A percentile compares a stretch with the other conserved stretches of the same genome.
Evolutionary conservation across 2,329 filamentous ascomycete species (phyloP).

Genomic region (Xylaria polymorpha): DNA sequence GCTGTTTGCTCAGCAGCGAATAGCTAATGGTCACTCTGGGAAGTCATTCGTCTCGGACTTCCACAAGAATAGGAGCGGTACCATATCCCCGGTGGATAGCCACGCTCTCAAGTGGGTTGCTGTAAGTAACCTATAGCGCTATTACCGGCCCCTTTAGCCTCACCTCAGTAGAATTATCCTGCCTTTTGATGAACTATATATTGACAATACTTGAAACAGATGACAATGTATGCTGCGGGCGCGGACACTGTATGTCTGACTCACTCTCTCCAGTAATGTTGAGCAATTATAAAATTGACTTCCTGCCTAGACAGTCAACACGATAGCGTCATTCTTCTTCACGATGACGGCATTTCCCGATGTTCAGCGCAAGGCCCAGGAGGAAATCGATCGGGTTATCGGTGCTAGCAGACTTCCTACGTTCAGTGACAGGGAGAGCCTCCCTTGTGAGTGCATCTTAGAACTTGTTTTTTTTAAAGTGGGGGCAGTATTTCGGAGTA

Average conservation of each 20-base stretch:
- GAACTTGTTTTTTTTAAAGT: neutral
- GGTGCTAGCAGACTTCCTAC: slow-evolving; percentile 47
- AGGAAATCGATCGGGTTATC: slow-evolving; percentile 48
- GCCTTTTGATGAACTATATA: neutral
- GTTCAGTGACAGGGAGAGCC: slow-evolving; percentile 40
- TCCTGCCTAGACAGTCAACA: slow-evolving; percentile 54
- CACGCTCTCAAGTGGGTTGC: slow-evolving; percentile 39
- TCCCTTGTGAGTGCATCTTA: slow-evolving; percentile 37
- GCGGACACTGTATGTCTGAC: slow-evolving; percentile 43
- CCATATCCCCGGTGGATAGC: slow-evolving; percentile 29
- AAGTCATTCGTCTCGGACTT: slow-evolving; percentile 38
- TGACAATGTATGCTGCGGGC: slow-evolving; percentile 40
- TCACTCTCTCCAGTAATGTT: neutral
- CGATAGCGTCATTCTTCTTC: slow-evolving; percentile 58
- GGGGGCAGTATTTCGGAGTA: no score
- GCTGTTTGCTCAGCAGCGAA: slow-evolving; percentile 40
- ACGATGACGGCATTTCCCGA: slow-evolving; percentile 61
- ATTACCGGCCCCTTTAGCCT: neutral
- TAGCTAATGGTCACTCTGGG: slow-evolving; percentile 32
- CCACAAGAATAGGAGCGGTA: slow-evolving; percentile 20
- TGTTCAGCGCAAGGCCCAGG: slow-evolving; percentile 54
- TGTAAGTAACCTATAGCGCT: slow-evolving; percentile 15
- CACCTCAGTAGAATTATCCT: neutral
- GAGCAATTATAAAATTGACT: neutral
- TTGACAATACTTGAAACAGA: slow-evolving; percentile 20